These are phyloP conservation scores for Trichoderma hamatum DNA, from an alignment of 2,329 filamentous ascomycete genomes.

Conservation along the genomic window DNA sequence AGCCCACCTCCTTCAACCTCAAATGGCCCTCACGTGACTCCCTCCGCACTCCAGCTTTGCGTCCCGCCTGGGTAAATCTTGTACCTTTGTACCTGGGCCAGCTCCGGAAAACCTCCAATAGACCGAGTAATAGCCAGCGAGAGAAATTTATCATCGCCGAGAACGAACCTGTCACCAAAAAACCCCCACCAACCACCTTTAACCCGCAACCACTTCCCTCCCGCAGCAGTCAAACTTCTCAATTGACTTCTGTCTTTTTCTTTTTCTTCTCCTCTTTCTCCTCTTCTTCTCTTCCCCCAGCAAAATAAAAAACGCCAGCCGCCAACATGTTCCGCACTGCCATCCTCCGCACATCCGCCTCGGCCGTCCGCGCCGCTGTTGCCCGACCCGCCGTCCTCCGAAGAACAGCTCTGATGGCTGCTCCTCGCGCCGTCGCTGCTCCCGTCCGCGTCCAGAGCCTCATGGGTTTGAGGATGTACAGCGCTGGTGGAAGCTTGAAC, in stretches of 20 bases:
- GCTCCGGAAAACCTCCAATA: slow-evolving; percentile 37
- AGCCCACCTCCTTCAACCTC: not conserved
- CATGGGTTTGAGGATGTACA: slow-evolving; percentile 80
- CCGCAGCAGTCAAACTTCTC: slow-evolving; percentile 16
- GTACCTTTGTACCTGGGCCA: slow-evolving; percentile 22
- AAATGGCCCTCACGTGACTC: slow-evolving; percentile 28
- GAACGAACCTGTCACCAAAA: slow-evolving; percentile 11
- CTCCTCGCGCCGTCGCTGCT: slow-evolving; percentile 51
- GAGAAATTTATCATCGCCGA: slow-evolving; percentile 53
- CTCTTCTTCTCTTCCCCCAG: not conserved
- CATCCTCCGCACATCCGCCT: slow-evolving; percentile 70
- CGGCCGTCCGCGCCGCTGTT: slow-evolving; percentile 54
- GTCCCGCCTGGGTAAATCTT: not conserved
- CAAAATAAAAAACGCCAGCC: not conserved
- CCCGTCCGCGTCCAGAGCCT: slow-evolving; percentile 64
- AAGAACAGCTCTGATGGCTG: slow-evolving; percentile 58
- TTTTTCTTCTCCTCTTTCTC: not conserved
- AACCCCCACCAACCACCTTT: slow-evolving; percentile 17
- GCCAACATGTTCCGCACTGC: slow-evolving; percentile 82
- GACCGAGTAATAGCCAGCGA: slow-evolving; percentile 41
- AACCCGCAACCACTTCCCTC: slow-evolving; percentile 25
- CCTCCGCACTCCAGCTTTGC: slow-evolving; percentile 19
- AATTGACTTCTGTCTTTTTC: slow-evolving; percentile 7
- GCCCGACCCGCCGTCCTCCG: slow-evolving; percentile 57
- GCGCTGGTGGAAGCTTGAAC: slow-evolving; percentile 74